These are phyloP conservation scores for Hamigera avellanea DNA, from an alignment of 495 filamentous ascomycete genomes.

Conservation along the genomic window DNA sequence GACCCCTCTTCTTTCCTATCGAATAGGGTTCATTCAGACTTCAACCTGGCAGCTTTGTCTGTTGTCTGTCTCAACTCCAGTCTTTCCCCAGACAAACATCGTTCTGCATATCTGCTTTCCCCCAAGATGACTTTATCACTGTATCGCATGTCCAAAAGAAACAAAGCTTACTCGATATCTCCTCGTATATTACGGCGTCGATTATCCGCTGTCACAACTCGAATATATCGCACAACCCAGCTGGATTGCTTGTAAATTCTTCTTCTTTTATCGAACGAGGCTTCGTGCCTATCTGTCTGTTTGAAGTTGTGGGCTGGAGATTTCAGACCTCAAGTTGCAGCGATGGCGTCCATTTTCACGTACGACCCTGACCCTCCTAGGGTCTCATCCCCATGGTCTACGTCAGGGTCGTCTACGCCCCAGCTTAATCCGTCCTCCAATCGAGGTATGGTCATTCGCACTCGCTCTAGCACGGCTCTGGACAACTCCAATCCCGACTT, in stretches of 20 bases:
- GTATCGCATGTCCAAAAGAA: constrained; percentile 3
- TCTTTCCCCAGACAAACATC: not conserved
- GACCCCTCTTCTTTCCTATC: not conserved
- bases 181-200: constrained; percentile 3
- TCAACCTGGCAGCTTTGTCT: too few species aligned
- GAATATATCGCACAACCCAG: not conserved
- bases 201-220: not conserved
- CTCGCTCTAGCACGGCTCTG: constrained; percentile 15
- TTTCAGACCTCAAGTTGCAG: not conserved
- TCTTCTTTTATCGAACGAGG: too few species aligned
- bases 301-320: constrained; percentile 1
- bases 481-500: constrained; percentile 31
- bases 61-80: not conserved
- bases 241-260: too few species aligned
- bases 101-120: not conserved
- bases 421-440: constrained; percentile 12
- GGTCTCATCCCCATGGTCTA: constrained; percentile 83
- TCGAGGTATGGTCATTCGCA: constrained; percentile 13
- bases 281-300: not conserved
- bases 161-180: constrained; percentile 2
- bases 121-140: constrained; percentile 15
- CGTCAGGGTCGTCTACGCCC: constrained; percentile 33
- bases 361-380: constrained; percentile 80
- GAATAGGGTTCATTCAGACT: not conserved
- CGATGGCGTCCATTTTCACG: constrained; percentile 93